phyloP scores from a whole-genome alignment of 2,329 filamentous ascomycete species.

The Calonectria pteridis region DNA sequence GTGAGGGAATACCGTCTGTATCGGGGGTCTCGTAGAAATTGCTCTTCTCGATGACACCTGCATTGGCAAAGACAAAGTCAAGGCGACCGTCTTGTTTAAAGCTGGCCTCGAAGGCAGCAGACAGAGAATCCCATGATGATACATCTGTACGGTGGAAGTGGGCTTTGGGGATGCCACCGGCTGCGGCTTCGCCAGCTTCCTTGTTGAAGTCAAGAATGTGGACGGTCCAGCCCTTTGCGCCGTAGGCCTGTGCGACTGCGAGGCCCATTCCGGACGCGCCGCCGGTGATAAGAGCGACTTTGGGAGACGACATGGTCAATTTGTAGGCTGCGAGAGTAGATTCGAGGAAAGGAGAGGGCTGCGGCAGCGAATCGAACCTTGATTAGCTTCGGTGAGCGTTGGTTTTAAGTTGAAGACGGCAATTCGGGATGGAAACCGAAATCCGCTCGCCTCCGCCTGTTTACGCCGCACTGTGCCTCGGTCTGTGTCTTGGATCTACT shows the following conservation, averaged over 20 bases:
- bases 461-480: not conserved
- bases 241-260: conserved; percentile 35
- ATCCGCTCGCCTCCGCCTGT: not conserved
- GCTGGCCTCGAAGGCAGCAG: conserved; percentile 50
- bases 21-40: conserved; percentile 50
- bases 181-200: conserved; percentile 25
- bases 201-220: conserved; percentile 39
- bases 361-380: no score
- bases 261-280: conserved; percentile 38
- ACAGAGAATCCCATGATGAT: conserved; percentile 24
- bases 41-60: conserved; percentile 56
- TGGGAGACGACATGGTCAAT: conserved; percentile 6
- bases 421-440: not conserved
- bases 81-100: conserved; percentile 51
- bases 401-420: not conserved
- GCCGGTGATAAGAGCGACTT: conserved; percentile 39
- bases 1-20: conserved; percentile 16
- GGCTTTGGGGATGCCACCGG: not conserved
- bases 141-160: conserved; percentile 15
- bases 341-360: not conserved
- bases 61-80: conserved; percentile 64
- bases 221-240: conserved; percentile 27
- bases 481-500: not conserved
- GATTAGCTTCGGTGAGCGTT: not conserved
- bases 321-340: not conserved